These are phyloP conservation scores for Aspergillus pseudoterreus DNA, from an alignment of 2,329 filamentous ascomycete genomes.

Conservation along the genomic window DNA sequence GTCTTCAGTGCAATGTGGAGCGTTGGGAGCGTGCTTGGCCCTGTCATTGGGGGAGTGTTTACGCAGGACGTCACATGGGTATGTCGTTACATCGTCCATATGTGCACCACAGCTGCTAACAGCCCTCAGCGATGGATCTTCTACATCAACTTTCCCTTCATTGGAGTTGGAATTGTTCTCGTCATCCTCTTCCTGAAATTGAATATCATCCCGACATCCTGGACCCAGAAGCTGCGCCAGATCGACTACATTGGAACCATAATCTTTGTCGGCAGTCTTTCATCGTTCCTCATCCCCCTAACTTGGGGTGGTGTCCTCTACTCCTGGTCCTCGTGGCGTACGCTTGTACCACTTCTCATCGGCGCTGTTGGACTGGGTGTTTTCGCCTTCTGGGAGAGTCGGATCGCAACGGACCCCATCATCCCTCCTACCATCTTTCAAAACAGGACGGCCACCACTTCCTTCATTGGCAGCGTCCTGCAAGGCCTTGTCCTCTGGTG, in stretches of 20 bases:
- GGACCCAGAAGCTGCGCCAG: conserved; percentile 38
- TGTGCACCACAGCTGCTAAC: background rate
- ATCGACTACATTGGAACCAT: conserved; percentile 60
- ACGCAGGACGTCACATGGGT: conserved; percentile 17
- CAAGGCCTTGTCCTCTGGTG: conserved; percentile 41
- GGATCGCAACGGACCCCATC: conserved; percentile 12
- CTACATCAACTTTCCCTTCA: conserved; percentile 27
- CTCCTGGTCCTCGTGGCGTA: conserved; percentile 59
- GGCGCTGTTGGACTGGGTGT: conserved; percentile 46
- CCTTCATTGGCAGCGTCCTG: conserved; percentile 36
- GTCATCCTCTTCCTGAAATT: conserved; percentile 10
- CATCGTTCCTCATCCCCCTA: conserved; percentile 59
- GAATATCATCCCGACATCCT: background rate
- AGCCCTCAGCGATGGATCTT: conserved; percentile 23
- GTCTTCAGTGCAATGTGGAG: conserved; percentile 39
- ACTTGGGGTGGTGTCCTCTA: conserved; percentile 66
- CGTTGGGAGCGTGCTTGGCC: conserved; percentile 37
- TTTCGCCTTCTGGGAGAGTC: conserved; percentile 14
- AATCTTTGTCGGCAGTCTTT: conserved; percentile 58
- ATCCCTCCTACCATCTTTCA: conserved; percentile 44
- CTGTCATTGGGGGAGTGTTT: conserved; percentile 47
- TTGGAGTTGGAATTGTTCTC: conserved; percentile 18
- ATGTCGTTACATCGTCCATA: background rate
- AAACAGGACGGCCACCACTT: conserved; percentile 35
- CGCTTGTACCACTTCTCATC: conserved; percentile 58